Base-by-base conservation (phyloP, 83 land plant species). In the Thuja plicata region DNA sequence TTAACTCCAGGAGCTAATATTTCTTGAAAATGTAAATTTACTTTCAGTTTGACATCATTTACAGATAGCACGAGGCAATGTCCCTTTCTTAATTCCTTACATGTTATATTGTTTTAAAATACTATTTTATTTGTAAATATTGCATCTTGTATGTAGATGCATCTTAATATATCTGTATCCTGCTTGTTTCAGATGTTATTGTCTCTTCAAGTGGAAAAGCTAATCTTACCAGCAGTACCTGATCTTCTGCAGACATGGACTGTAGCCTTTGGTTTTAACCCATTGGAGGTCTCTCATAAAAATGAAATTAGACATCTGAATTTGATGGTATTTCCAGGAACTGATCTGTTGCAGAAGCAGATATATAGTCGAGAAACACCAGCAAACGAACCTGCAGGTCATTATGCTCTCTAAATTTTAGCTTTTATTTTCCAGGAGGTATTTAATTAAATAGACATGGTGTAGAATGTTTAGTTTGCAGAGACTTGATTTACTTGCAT, bases 291-390 rank as follows among this genome's bases (percentile, higher is more conserved):
- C 7, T 66, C 88, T 37, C 95, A 96, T 86, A 94, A 86, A 88
- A 54, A 71, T 77, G 91, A 88, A 84, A 88, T 97, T 3, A 91
- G 89, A 6, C 89, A 94, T 40, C 71, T 96, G 86, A 98, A 94
- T 84, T 89, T 98, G 89, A 95, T 98, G 98, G 91, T 96, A 5
- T 96, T 98, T 91, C 99, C 99, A 30, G 99, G 98, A 79, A 89
- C 99, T 41, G 87, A 90, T 62, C 52, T 97, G 87, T 92, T 98
- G 74, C 94, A 91, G 50, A 98, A 98, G 91, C 73, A 81, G 78
- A 80, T 97, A 88, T 91, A 77, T 85, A 82, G 40, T 34, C 38
- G 2, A 32, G 79, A 76, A 76, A 35, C 30, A 27, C 19, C 17
- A 76, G 15, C 79, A 76, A 1, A 76, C 3, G 40, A 76, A 34